A percentile compares a stretch with the other conserved stretches of the same genome.
Conservation (phyloP, 176 grass and related monocot species). For the Puya raimondii region DNA sequence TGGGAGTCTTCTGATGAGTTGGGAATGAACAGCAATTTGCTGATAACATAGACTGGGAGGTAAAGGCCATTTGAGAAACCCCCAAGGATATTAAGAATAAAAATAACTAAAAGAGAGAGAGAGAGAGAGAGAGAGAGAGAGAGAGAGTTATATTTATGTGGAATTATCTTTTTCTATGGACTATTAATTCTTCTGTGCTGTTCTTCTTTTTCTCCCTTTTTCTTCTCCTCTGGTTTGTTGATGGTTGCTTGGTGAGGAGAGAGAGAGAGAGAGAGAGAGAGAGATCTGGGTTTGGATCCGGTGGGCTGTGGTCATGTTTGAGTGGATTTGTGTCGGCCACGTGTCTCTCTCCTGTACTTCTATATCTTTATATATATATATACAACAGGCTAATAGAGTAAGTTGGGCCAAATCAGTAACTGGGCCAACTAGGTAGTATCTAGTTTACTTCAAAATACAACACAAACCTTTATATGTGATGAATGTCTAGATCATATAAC, state of each 20-base stretch:
- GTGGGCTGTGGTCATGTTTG: conserved; percentile 8
- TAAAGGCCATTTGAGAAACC: conserved; percentile 44
- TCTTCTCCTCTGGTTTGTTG: neutral
- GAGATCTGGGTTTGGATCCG: neutral
- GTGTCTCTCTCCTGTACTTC: neutral
- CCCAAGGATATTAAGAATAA: neutral
- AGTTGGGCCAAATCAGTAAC: too few relatives aligned
- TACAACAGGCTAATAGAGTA: too few relatives aligned
- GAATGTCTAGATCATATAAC: too few relatives aligned
- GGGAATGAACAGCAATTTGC: conserved; percentile 49
- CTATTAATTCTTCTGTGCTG: neutral
- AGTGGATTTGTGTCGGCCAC: neutral
- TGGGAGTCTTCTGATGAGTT: conserved; percentile 20
- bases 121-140: neutral
- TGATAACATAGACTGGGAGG: conserved; percentile 55
- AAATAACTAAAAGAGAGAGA: neutral
- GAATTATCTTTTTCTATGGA: neutral
- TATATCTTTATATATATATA: too few relatives aligned
- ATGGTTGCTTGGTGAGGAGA: neutral
- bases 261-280: too few relatives aligned
- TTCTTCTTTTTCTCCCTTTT: neutral
- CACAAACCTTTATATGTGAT: too few relatives aligned
- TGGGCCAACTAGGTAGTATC: too few relatives aligned
- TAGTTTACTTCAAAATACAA: too few relatives aligned
- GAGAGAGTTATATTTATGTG: neutral